These are phyloP conservation scores for Agaricus blazei DNA, from an alignment of 768 basidiomycete species.

Conservation along the genomic window DNA sequence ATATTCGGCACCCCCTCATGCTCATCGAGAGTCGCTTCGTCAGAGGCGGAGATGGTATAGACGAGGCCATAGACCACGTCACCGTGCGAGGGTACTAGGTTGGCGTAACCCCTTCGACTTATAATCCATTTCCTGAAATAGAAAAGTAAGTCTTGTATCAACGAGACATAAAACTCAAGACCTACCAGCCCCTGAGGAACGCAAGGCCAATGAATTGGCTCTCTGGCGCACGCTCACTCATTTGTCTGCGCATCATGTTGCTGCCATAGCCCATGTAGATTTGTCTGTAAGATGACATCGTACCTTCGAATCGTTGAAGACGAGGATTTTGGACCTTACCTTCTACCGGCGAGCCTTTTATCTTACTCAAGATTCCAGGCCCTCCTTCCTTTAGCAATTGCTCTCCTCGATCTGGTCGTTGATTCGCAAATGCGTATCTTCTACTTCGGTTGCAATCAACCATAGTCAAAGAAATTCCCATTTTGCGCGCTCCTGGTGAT, in stretches of 20 bases:
- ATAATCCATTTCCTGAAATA: conserved; percentile 32
- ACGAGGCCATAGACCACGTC: conserved; percentile 39
- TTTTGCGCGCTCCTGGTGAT: too few relatives aligned
- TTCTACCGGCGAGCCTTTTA: background rate
- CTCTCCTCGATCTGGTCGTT: too few relatives aligned
- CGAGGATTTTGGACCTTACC: background rate
- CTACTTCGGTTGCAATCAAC: too few relatives aligned
- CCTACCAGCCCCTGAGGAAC: background rate
- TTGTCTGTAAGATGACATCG: background rate
- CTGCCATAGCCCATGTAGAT: background rate
- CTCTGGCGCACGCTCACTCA: background rate
- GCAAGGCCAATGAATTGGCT: background rate
- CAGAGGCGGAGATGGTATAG: conserved; percentile 32
- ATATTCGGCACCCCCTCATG: conserved; percentile 33
- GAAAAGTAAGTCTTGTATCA: background rate
- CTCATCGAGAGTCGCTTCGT: conserved; percentile 35
- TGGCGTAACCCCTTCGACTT: conserved; percentile 37
- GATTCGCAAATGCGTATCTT: too few relatives aligned
- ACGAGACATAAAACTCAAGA: background rate
- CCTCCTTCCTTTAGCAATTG: too few relatives aligned
- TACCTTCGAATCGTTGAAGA: background rate
- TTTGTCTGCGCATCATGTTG: background rate
- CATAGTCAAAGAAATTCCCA: too few relatives aligned
- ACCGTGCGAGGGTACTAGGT: conserved; percentile 32
- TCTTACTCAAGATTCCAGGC: too few relatives aligned